Evolutionary conservation across 192 early-diverging fungal species (phyloP), one percentile per base, ranked within the genome.

Genomic region (Cetraspora pellucida): DNA sequence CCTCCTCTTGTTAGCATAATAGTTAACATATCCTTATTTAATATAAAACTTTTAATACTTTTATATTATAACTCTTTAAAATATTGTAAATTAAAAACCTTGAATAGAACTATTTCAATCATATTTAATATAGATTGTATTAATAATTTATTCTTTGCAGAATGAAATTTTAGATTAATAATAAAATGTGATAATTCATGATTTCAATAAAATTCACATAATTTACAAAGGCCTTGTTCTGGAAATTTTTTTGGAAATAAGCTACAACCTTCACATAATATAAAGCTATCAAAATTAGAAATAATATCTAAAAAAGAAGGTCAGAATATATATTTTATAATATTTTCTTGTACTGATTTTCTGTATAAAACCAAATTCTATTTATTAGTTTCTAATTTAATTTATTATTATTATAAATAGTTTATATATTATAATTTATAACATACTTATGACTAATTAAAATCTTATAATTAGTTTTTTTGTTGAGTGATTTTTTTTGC

Each of bases 231-330:
- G 7, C 37, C 37, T 37, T 37, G 37, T 46, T 17, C 45, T 8
- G 21, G 43, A 67, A n/a, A 46, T 10, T 44, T 46, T 67, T 67
- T 67, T 2, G 44, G 21, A 67, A 67, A 67, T 67, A 44, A 17
- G 23, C 45, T 19, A 23, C 65, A 67, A 23, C 43, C 21, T 23
- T 46, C 9, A 46, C 44, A 67, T 46, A 23, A 46, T 6, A n/a
- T 47, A 46, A 16, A 46, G 2, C 45, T 1, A 67, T 67, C 44
- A 13, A 67, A 67, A 47, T 47, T 10, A 47, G 45, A 7, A 14
- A 67, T 67, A 46, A 31, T 8, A 23, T 0, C 6, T 1, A n/a
- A 17, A 67, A 67, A 67, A 31, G 44, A 67, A 25, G 44, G 21
- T 21, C 23, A 21, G 13, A 67, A 67, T 25, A 6, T 44, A 47